Base-by-base conservation (phyloP, 208 protist species). In the Trypanosoma congolense region DNA sequence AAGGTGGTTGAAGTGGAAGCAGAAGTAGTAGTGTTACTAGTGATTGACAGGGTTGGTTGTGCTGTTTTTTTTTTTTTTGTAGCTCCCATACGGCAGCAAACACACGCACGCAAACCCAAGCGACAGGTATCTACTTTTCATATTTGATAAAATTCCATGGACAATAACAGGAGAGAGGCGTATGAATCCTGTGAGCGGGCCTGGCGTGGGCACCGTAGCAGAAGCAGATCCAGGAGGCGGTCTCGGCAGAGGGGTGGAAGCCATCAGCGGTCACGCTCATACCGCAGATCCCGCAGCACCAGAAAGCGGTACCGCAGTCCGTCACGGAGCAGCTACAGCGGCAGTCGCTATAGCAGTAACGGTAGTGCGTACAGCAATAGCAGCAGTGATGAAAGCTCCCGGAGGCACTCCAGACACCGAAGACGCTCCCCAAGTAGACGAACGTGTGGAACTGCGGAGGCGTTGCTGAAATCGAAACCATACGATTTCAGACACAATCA, bases 291-390 rank as follows among this genome's bases (percentile, higher is more conserved):
- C 18, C 51, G 36, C 28, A 35, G 30, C 25, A 44, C 29, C 25
- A 8, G 36, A 14, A 60, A 53, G 24, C 49, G 60, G 1, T 31
- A 38, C 24, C 60, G 51, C 49, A 58, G 59, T 50, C 41, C 16
- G 6, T 43, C 30, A 1, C 45, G 29, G n/a, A 19, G 31, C 2
- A 53, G 47, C 1, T 28, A 18, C 12, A 36, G 30, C 18, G 41
- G 19, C 26, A 63, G 41, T 14, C 44, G 48, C 26, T 40, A 18
- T 9, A 54, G 47, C 48, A 64, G 57, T 21, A 45, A 40, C 21
- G 40, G 47, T 19, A 46, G 57, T 29, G 18, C 33, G n/a, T 16
- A 14, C 12, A 24, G 45, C 16, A 2, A 33, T 22, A 25, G 29
- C 19, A 26, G 40, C 4, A n/a, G 50, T 44, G 42, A n/a, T 9